Evolutionary conservation across 768 basidiomycete species (phyloP).

Genomic region (Psilocybe azurescens): DNA sequence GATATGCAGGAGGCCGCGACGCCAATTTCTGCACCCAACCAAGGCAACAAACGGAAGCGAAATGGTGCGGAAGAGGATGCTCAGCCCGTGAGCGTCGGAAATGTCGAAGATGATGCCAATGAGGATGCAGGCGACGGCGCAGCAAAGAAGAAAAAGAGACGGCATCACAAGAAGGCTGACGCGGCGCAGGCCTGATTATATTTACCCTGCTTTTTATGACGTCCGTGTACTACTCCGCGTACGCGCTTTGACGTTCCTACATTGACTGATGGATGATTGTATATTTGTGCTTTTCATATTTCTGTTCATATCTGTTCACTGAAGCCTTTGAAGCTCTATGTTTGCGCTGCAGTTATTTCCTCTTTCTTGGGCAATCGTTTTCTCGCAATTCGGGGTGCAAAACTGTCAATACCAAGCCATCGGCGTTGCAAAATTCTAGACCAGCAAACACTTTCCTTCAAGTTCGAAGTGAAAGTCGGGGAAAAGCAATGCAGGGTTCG

Average conservation of each 20-base stretch:
- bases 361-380: too few species aligned
- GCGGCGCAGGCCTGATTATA: slow-evolving; percentile 12
- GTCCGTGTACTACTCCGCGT: not conserved
- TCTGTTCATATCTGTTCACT: too few species aligned
- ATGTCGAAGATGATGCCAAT: slow-evolving; percentile 8
- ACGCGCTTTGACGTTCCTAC: not conserved
- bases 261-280: too few species aligned
- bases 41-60: slow-evolving; percentile 49
- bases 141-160: slow-evolving; percentile 41
- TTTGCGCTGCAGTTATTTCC: too few species aligned
- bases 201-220: not conserved
- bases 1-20: slow-evolving; percentile 29
- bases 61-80: slow-evolving; percentile 15
- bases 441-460: too few species aligned
- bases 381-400: too few species aligned
- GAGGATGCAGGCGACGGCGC: slow-evolving; percentile 21
- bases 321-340: too few species aligned
- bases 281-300: too few species aligned
- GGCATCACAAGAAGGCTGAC: slow-evolving; percentile 27
- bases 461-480: too few species aligned
- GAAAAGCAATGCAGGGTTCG: too few species aligned
- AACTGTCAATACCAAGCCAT: too few species aligned
- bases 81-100: not conserved
- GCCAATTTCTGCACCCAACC: slow-evolving; percentile 13
- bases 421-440: too few species aligned